Conservation (phyloP, 257 asterid species). For the Vinca minor region DNA sequence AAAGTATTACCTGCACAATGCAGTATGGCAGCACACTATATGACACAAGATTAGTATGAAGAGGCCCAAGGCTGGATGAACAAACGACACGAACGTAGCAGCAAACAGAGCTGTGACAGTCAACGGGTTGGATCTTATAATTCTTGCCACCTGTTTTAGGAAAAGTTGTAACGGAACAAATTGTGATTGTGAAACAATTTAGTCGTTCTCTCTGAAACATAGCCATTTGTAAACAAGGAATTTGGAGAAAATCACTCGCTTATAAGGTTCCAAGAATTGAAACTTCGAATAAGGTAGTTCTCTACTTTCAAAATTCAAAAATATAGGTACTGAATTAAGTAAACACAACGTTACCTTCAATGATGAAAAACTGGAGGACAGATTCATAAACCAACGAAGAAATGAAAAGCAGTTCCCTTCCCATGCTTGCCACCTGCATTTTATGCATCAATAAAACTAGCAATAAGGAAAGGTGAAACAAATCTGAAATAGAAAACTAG, state of each 20-base stretch:
- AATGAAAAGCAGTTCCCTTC: slow-evolving; percentile 44
- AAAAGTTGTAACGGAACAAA: slow-evolving; percentile 9
- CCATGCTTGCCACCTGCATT: slow-evolving; percentile 63
- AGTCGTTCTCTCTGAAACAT: background rate
- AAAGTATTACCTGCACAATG: slow-evolving; percentile 61
- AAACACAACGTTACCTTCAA: slow-evolving; percentile 47
- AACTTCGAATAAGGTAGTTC: background rate
- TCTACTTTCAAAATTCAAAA: background rate
- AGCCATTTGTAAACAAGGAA: background rate
- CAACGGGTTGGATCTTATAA: slow-evolving; percentile 48
- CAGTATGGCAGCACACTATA: slow-evolving; percentile 59
- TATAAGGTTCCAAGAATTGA: background rate
- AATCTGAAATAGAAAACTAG: background rate
- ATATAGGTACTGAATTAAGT: background rate
- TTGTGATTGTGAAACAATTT: background rate
- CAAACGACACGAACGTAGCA: slow-evolving; percentile 51
- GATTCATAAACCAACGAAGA: slow-evolving; percentile 38
- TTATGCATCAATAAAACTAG: background rate
- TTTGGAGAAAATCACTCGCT: background rate
- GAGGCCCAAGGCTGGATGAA: slow-evolving; percentile 94
- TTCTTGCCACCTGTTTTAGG: slow-evolving; percentile 57
- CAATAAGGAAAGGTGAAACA: background rate
- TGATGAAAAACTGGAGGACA: slow-evolving; percentile 45
- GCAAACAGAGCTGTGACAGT: slow-evolving; percentile 59
- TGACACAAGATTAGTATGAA: slow-evolving; percentile 62